phyloP scores from a whole-genome alignment of 129 eudicot species.

The Flaveria ramosissima region DNA sequence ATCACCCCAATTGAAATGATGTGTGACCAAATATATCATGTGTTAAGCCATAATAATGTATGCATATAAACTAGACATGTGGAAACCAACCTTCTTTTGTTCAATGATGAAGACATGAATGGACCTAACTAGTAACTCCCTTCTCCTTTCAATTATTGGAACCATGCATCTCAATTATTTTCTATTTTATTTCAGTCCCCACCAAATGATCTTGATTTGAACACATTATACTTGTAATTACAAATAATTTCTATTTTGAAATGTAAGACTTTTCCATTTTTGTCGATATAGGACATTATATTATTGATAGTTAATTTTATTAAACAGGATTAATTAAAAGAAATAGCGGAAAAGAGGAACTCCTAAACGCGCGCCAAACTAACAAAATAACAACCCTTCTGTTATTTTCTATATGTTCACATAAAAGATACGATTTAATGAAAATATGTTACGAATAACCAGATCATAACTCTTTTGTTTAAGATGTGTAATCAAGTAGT shows the following conservation, averaged over 20 bases:
- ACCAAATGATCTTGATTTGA: conserved; percentile 31
- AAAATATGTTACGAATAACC: too few species aligned
- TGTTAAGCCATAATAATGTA: conserved; percentile 33
- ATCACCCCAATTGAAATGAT: conserved; percentile 24
- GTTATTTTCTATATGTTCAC: too few species aligned
- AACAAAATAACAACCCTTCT: neutral
- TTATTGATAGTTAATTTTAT: neutral
- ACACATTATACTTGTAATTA: neutral
- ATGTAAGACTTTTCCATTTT: neutral
- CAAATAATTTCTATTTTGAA: conserved; percentile 1
- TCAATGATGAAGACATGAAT: conserved; percentile 47
- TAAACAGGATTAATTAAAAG: neutral
- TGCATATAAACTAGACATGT: conserved; percentile 38
- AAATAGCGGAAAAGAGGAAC: neutral
- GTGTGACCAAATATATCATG: conserved; percentile 31
- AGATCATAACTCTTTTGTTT: too few species aligned
- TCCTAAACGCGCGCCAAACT: neutral
- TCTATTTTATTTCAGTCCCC: conserved; percentile 5
- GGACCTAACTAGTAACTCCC: conserved; percentile 40
- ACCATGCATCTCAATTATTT: conserved; percentile 40
- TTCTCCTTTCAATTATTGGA: conserved; percentile 33
- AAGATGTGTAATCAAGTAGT: too few species aligned
- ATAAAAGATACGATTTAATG: too few species aligned
- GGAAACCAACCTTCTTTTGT: conserved; percentile 40
- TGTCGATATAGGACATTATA: neutral